These are phyloP conservation scores for Pinus tabuliformis DNA, from an alignment of 75 land plant genomes.

Conservation along the genomic window DNA sequence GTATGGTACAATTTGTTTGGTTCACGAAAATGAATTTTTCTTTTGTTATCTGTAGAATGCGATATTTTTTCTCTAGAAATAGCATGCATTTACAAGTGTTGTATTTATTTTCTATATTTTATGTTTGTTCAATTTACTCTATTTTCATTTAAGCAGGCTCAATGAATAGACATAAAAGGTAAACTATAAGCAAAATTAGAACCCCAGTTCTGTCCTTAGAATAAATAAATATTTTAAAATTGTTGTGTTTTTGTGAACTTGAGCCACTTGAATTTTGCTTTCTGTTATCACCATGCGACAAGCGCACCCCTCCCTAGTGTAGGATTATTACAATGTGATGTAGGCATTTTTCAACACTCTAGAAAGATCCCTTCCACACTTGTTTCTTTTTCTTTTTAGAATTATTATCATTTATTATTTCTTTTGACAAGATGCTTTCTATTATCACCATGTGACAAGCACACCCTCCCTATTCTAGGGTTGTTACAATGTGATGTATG, in stretches of 20 bases:
- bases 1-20: conserved; percentile 12
- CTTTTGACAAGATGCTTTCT: background rate
- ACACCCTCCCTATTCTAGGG: no score
- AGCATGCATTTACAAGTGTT: background rate
- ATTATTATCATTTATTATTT: no score
- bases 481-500: no score
- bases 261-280: background rate
- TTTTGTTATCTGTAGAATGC: background rate
- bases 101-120: background rate
- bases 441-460: no score
- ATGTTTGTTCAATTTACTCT: background rate
- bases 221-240: background rate
- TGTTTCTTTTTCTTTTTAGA: no score
- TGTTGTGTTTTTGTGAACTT: background rate
- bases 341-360: no score
- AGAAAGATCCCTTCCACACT: no score
- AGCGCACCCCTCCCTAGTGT: no score
- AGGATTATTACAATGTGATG: no score
- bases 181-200: background rate
- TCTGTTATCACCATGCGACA: no score
- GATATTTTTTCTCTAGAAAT: background rate
- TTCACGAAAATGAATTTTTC: background rate
- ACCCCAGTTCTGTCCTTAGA: background rate
- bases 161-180: background rate
- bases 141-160: background rate